phyloP scores from a whole-genome alignment of 2,329 filamentous ascomycete species.

The Erysiphe neolycopersici region DNA sequence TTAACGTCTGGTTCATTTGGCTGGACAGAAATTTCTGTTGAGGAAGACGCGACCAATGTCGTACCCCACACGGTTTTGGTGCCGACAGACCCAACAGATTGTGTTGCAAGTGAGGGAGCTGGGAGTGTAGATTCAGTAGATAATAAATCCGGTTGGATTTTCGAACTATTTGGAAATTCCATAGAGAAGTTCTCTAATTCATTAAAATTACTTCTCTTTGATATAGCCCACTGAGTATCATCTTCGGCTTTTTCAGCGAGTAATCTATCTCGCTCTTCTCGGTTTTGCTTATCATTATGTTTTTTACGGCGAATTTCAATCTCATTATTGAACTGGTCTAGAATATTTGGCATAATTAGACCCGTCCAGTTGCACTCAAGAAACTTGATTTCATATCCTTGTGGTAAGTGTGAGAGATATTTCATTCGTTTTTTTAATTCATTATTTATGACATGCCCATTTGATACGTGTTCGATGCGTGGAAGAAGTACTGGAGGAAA shows the following conservation, averaged over 20 bases:
- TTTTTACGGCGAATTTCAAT: conserved; percentile 34
- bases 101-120: conserved; percentile 43
- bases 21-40: conserved; percentile 23
- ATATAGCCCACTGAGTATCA: conserved; percentile 32
- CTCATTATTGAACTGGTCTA: conserved; percentile 33
- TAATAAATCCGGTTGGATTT: conserved; percentile 18
- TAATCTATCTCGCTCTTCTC: conserved; percentile 42
- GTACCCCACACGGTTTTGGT: conserved; percentile 87
- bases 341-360: conserved; percentile 31
- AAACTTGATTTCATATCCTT: conserved; percentile 46
- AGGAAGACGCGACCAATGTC: conserved; percentile 29
- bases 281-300: conserved; percentile 38
- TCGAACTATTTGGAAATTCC: conserved; percentile 7
- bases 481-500: conserved; percentile 46
- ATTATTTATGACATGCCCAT: conserved; percentile 44
- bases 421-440: conserved; percentile 42
- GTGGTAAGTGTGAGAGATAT: conserved; percentile 42
- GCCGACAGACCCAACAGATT: conserved; percentile 56
- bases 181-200: conserved; percentile 26
- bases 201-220: conserved; percentile 32
- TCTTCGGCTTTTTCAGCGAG: conserved; percentile 43
- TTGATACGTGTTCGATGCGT: conserved; percentile 43
- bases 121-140: conserved; percentile 27
- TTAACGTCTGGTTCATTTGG: conserved; percentile 17
- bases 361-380: conserved; percentile 55